These are phyloP conservation scores for Entonaema liquescens DNA, from an alignment of 495 filamentous ascomycete genomes.

Conservation along the genomic window DNA sequence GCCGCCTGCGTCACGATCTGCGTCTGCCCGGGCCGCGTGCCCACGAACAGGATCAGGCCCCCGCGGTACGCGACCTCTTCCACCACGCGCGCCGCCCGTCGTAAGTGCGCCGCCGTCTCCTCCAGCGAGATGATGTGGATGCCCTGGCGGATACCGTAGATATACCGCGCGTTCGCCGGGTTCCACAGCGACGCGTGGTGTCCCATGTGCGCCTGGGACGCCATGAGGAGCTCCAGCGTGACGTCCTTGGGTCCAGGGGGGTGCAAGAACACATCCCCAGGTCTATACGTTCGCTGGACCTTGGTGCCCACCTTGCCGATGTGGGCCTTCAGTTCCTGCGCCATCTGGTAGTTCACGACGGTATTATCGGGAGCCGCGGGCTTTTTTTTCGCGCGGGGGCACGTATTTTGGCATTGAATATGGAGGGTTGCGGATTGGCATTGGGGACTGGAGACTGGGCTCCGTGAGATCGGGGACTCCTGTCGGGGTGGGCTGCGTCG, in stretches of 20 bases:
- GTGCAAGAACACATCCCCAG: slow-evolving; percentile 69
- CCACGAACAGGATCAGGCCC: slow-evolving; percentile 90
- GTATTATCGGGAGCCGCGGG: slow-evolving; percentile 43
- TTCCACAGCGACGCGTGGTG: slow-evolving; percentile 95
- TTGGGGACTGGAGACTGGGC: slow-evolving; percentile 14
- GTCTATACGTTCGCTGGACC: slow-evolving; percentile 69
- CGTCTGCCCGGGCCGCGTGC: slow-evolving; percentile 82
- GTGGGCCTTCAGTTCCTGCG: slow-evolving; percentile 32
- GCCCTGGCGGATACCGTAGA: slow-evolving; percentile 87
- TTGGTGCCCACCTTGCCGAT: slow-evolving; percentile 62
- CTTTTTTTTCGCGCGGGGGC: slow-evolving; percentile 34
- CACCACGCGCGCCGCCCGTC: slow-evolving; percentile 88
- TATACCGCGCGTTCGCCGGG: slow-evolving; percentile 92
- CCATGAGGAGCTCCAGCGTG: slow-evolving; percentile 91
- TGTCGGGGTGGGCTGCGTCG: slow-evolving; percentile 31
- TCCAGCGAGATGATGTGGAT: slow-evolving; percentile 96
- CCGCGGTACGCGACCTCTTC: slow-evolving; percentile 83
- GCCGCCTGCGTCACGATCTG: slow-evolving; percentile 82
- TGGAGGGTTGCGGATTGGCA: slow-evolving; percentile 24
- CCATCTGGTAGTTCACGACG: slow-evolving; percentile 43
- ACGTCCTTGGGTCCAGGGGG: slow-evolving; percentile 81
- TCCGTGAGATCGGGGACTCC: slow-evolving; percentile 30
- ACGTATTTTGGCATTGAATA: slow-evolving; percentile 39
- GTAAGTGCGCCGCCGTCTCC: slow-evolving; percentile 82
- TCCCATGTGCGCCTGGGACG: slow-evolving; percentile 88